Evolutionary conservation across 345 rosid genomes (phyloP), one percentile per base, ranked within the genome.

Genomic region (Zanthoxylum bungeanum): DNA sequence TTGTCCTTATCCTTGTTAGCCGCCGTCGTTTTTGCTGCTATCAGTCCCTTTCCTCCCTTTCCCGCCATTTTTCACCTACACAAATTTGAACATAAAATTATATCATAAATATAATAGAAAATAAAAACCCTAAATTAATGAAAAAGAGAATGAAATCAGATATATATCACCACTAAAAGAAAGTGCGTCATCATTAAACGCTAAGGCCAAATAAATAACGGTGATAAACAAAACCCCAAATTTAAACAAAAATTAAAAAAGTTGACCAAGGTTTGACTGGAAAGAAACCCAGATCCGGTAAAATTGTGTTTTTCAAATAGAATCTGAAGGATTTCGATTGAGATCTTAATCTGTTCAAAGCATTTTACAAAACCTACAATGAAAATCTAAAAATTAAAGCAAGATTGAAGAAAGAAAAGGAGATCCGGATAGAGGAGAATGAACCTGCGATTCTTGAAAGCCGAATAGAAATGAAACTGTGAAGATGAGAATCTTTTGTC

Each of bases 1-100:
- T 85, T 85, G 30, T 79, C 87, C 60, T 87, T 88, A 51, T 87
- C 98, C 83, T 91, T 93, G 87, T 81, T 91, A 39, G 89, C 88
- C 4, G 95, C 91, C 6, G 88, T 86, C 33, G 98, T 93, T 79
- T 93, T 93, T 7, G 90, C 80, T 4, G 93, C 91, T 53, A 87
- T 62, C 47, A 91, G 97, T 1, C 97, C 93, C 60, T 91, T 91
- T 7, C 98, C 98, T 27, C 98, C 98, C 78, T 93, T 93, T 22
- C 98, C 98, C 46, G 92, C 98, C 98, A 93, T 91, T 31, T 70
- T 79, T 55, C 68, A 60, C 82, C 60, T 62, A 42, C 27, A 33
- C 25, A 40, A 53, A 22, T 27, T 36, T 33, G 1, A 7, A 27
- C 14, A 4, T 0, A 50, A 9, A 57, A n/a, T 44, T 46, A 40